These are phyloP conservation scores for Fagus crenata DNA, from an alignment of 306 rosid species.

Conservation along the genomic window DNA sequence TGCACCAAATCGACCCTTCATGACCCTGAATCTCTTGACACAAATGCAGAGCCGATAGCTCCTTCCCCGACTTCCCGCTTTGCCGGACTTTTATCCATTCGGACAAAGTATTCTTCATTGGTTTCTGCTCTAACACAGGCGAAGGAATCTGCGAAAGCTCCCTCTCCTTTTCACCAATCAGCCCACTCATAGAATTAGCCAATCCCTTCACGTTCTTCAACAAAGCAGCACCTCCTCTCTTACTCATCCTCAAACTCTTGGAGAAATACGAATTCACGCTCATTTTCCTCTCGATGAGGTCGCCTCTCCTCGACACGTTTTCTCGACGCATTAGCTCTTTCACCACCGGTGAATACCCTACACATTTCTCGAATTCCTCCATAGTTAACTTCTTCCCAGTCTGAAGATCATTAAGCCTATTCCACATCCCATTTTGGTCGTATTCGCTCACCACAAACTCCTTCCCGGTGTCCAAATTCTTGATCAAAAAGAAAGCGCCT, in stretches of 20 bases:
- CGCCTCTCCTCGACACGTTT: constrained; percentile 15
- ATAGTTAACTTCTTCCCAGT: constrained; percentile 79
- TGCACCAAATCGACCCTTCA: constrained; percentile 82
- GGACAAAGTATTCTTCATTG: constrained; percentile 36
- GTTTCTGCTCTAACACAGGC: constrained; percentile 23
- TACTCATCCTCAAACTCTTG: constrained; percentile 68
- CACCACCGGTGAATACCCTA: constrained; percentile 64
- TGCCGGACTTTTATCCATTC: constrained; percentile 74
- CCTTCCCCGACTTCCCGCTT: constrained; percentile 66
- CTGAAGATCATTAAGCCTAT: constrained; percentile 67
- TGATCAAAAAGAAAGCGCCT: constrained; percentile 68
- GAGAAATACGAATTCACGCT: constrained; percentile 38
- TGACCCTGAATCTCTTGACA: constrained; percentile 92
- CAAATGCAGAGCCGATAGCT: constrained; percentile 72
- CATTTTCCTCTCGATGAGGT: constrained; percentile 38
- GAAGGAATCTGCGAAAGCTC: constrained; percentile 26
- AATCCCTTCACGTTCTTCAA: constrained; percentile 69
- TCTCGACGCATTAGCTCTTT: constrained; percentile 71
- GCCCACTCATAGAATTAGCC: constrained; percentile 54
- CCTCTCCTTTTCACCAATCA: constrained; percentile 56
- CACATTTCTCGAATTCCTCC: constrained; percentile 77
- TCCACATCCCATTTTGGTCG: constrained; percentile 74
- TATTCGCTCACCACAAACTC: constrained; percentile 77
- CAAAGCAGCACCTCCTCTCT: constrained; percentile 64
- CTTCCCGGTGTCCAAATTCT: constrained; percentile 76